Evolutionary conservation across 768 basidiomycete species (phyloP).

Genomic region (Pleurotus sapidus): DNA sequence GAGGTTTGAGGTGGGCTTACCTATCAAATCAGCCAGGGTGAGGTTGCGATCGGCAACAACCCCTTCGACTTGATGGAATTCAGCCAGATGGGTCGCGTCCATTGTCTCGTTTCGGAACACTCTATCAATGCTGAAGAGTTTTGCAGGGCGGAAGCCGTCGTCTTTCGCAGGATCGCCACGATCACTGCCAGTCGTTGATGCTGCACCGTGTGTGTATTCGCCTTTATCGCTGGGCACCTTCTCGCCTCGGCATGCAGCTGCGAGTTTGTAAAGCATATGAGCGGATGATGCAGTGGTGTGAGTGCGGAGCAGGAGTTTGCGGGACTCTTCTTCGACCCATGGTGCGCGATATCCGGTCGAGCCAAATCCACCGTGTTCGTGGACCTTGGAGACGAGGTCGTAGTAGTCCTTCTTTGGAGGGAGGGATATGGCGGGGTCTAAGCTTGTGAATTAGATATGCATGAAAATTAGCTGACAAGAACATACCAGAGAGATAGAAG

Average conservation of each 20-base stretch:
- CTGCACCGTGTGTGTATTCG: constrained; percentile 37
- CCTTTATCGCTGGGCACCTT: constrained; percentile 32
- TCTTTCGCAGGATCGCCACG: constrained; percentile 25
- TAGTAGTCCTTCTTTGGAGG: constrained; percentile 82
- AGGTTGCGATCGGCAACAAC: constrained; percentile 93
- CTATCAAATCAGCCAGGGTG: constrained; percentile 93
- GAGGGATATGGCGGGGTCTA: constrained; percentile 79
- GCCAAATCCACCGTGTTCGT: constrained; percentile 85
- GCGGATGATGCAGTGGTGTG: constrained; percentile 96
- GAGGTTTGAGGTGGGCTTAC: constrained; percentile 35
- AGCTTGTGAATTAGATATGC: constrained; percentile 1
- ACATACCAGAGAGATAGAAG: constrained; percentile 89
- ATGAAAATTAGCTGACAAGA: neutral
- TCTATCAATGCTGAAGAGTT: constrained; percentile 95
- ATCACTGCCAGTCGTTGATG: constrained; percentile 19
- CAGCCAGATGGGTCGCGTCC: constrained; percentile 97
- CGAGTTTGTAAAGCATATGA: constrained; percentile 91
- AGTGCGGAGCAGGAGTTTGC: constrained; percentile 89
- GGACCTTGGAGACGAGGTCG: constrained; percentile 76
- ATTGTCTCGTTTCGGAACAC: constrained; percentile 99
- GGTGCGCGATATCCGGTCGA: constrained; percentile 97
- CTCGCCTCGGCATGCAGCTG: constrained; percentile 76
- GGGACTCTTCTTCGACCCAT: constrained; percentile 90
- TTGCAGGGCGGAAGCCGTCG: constrained; percentile 88
- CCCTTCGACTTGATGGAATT: constrained; percentile 99